These are phyloP conservation scores for Acmispon strigosus DNA, from an alignment of 306 rosid genomes.

Conservation along the genomic window DNA sequence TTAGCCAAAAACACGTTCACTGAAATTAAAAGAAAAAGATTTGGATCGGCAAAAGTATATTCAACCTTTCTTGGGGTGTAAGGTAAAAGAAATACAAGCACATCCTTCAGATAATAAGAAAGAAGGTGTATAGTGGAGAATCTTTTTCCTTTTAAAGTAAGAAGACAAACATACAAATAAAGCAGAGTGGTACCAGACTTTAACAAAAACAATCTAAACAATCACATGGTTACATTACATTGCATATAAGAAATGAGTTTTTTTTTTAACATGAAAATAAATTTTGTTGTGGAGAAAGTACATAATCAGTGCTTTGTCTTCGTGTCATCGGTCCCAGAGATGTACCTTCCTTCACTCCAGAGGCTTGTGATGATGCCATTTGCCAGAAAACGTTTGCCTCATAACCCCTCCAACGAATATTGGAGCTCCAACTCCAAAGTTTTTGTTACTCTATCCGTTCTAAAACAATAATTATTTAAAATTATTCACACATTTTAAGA, in stretches of 20 bases:
- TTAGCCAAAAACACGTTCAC: too few species aligned
- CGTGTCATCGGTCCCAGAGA: background rate
- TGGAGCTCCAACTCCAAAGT: background rate
- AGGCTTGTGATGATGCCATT: constrained; percentile 7
- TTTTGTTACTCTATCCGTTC: too few species aligned
- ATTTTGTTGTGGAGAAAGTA: background rate
- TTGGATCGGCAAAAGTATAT: too few species aligned
- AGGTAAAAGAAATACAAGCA: background rate
- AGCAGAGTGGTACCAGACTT: background rate
- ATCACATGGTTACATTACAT: constrained; percentile 1
- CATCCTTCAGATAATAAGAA: too few species aligned
- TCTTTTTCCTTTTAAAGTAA: constrained; percentile 16
- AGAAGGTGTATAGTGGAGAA: constrained; percentile 12
- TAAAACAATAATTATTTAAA: too few species aligned
- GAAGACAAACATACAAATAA: background rate
- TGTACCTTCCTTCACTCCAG: background rate
- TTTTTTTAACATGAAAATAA: background rate
- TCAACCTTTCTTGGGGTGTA: too few species aligned
- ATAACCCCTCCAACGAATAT: background rate
- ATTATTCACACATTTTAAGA: too few species aligned
- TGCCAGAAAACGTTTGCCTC: background rate
- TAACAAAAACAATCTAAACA: background rate
- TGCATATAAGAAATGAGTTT: background rate
- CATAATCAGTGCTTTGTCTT: background rate
- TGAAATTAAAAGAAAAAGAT: too few species aligned